These are phyloP conservation scores for Plasmodium coatneyi DNA, from an alignment of 169 alveolate genomes.

Conservation along the genomic window DNA sequence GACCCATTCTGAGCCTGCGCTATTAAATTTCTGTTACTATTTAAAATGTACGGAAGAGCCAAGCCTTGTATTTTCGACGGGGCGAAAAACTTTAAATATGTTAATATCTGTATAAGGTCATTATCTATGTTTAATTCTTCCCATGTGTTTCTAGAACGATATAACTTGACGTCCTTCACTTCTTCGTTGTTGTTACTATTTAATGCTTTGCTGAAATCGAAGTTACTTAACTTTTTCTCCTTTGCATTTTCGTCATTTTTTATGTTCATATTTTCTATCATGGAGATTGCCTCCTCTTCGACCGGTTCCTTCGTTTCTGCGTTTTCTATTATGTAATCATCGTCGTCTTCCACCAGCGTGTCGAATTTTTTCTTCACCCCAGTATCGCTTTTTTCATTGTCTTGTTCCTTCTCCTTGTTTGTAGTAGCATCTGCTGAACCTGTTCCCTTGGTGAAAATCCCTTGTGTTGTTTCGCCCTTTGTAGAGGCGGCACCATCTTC, in stretches of 20 bases:
- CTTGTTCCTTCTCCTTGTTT: neutral
- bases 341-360: constrained; percentile 39
- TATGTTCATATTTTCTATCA: constrained; percentile 47
- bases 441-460: neutral
- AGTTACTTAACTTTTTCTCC: neutral
- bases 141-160: constrained; percentile 81
- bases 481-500: neutral
- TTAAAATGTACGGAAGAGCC: constrained; percentile 86
- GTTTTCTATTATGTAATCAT: constrained; percentile 66
- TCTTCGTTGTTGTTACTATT: neutral
- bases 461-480: neutral
- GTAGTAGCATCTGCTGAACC: neutral
- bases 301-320: constrained; percentile 32
- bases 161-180: constrained; percentile 38
- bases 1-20: constrained; percentile 98
- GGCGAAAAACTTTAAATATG: constrained; percentile 75
- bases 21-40: constrained; percentile 82
- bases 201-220: neutral
- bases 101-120: constrained; percentile 77
- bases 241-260: neutral
- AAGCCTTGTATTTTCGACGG: constrained; percentile 89
- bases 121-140: constrained; percentile 78
- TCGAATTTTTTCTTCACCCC: constrained; percentile 64
- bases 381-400: constrained; percentile 13
- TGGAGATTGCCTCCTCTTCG: constrained; percentile 66